A percentile compares a stretch with the other conserved stretches of the same genome.
phyloP scores from a whole-genome alignment of 1,284 basidiomycete genomes.

The Amylostereum areolatum region DNA sequence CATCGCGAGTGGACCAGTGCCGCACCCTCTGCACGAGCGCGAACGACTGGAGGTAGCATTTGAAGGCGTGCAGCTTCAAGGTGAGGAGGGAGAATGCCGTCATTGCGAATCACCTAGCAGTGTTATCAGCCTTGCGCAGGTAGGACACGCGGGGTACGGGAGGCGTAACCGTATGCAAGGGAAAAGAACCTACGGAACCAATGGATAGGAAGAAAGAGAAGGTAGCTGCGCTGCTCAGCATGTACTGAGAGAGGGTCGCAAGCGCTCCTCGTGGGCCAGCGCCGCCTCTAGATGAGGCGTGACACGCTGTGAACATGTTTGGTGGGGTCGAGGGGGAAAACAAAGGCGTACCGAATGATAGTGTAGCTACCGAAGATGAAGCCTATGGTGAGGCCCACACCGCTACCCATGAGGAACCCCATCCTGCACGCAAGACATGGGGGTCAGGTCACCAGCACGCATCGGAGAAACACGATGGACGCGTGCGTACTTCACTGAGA shows the following conservation, averaged over 20 bases:
- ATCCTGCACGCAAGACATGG: slow-evolving; percentile 47
- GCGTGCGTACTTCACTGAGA: slow-evolving; percentile 25
- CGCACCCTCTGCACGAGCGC: slow-evolving; percentile 60
- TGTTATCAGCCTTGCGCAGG: slow-evolving; percentile 7
- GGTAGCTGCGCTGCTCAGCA: slow-evolving; percentile 86
- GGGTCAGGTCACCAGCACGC: too few relatives aligned
- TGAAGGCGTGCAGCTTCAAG: slow-evolving; percentile 57
- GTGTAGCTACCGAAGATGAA: slow-evolving; percentile 92
- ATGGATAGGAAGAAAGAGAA: slow-evolving; percentile 84
- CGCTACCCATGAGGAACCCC: slow-evolving; percentile 89
- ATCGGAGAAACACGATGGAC: too few relatives aligned
- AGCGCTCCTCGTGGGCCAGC: slow-evolving; percentile 83
- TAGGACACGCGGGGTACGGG: neutral
- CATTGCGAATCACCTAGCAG: slow-evolving; percentile 69
- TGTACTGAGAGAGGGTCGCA: slow-evolving; percentile 89
- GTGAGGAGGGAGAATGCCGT: slow-evolving; percentile 50
- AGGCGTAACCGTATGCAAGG: slow-evolving; percentile 2
- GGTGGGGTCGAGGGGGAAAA: slow-evolving; percentile 2
- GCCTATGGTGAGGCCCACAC: slow-evolving; percentile 92
- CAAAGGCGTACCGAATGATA: slow-evolving; percentile 66
- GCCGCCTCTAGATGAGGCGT: slow-evolving; percentile 53
- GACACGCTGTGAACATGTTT: slow-evolving; percentile 3
- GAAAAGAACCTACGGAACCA: slow-evolving; percentile 55
- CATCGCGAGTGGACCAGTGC: slow-evolving; percentile 63
- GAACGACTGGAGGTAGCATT: slow-evolving; percentile 44